Base-by-base conservation (phyloP, 495 filamentous ascomycete genomes). In the Hamigera avellanea region DNA sequence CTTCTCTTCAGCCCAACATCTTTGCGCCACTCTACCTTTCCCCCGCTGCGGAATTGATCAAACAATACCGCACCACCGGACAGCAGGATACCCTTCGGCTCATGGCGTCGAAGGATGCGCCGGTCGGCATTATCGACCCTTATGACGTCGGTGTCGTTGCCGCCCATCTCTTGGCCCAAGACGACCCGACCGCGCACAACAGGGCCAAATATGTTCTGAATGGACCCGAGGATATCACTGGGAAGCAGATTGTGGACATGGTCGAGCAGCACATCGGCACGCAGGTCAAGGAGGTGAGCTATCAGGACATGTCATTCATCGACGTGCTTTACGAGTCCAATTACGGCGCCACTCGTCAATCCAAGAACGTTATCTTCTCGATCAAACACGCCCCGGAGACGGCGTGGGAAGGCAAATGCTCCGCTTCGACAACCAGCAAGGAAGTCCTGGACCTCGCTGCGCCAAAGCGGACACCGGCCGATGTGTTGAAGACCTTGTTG, bases 1-100 rank as follows among this genome's bases (percentile, higher is more conserved):
- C 66, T 0, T 67, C 66, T 1, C 57, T 69, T 13, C 66, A 66
- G 40, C 55, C 66, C 0, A 67, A 67, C 31, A 6, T 54, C 33
- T 69, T 69, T 38, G 26, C 50, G 19, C 23, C 14, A 6, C 14
- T 56, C 9, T 37, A 23, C 14, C 36, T 68, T 1, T 19, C 23
- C 8, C 12, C 44, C n/a, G 54, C 59, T 0, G 61, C 32, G 17
- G 54, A 50, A 14, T 45, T 52, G 0, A 47, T 52, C 35, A 59
- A 58, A 41, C 12, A 60, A 14, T 61, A 53, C 35, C 59, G 56
- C 23, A 40, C 50, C 23, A 64, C 64, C 9, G 58, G 64, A 27
- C 37, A 60, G 37, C 59, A 64, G 44, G 46, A 43, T 6, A 46
- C 48, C 0, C 42, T 59, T 17, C n/a, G 37, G 14, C 9, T 56